Conservation (phyloP, 225 moss, liverwort and hornwort genomes). For the Anthoceros angustus region DNA sequence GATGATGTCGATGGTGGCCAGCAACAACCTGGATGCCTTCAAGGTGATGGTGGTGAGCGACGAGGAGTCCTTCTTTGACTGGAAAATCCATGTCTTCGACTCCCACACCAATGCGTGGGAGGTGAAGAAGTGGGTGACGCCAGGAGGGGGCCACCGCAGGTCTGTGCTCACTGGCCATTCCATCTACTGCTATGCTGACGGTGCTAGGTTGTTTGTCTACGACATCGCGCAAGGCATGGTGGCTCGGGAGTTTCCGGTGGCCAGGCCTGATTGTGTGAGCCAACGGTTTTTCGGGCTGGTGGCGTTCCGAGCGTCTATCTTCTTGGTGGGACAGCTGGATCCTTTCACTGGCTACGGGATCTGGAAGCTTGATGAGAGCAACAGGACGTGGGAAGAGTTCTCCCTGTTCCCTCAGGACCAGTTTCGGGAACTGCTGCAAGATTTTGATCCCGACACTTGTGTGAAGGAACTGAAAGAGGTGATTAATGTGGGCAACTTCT, state of each 20-base stretch:
- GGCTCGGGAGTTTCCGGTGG: neutral
- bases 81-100: slow-evolving; percentile 3
- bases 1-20: slow-evolving; percentile 4
- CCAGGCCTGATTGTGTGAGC: neutral
- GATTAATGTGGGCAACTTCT: slow-evolving; percentile 2
- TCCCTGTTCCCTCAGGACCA: neutral
- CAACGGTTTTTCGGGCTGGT: neutral
- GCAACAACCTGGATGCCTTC: neutral
- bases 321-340: neutral
- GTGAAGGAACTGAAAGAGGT: neutral
- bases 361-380: neutral
- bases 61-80: slow-evolving; percentile 2
- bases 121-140: neutral
- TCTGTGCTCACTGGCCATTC: slow-evolving; percentile 4
- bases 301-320: neutral
- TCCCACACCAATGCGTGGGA: neutral
- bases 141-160: neutral
- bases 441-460: neutral
- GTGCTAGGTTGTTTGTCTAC: neutral
- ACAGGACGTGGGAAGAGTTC: neutral
- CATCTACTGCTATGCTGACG: slow-evolving; percentile 2
- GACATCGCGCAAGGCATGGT: slow-evolving; percentile 1
- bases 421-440: neutral
- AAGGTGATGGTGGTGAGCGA: slow-evolving; percentile 5
- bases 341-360: neutral